These are phyloP conservation scores for Scutellaria baicalensis DNA, from an alignment of 257 asterid species.

Conservation along the genomic window DNA sequence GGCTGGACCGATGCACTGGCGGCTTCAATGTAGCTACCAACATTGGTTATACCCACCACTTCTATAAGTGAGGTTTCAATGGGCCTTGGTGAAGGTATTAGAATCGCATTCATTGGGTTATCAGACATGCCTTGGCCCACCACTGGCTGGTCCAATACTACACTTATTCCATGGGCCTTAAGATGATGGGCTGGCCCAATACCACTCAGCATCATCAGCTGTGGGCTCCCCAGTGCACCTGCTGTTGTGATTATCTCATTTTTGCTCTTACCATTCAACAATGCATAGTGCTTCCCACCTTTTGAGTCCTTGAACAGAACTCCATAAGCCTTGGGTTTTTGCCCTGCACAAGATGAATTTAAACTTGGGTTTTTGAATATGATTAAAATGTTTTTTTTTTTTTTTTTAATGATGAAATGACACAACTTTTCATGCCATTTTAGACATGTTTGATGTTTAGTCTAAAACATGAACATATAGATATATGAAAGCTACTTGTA, in stretches of 20 bases:
- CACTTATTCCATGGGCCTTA: slow-evolving; percentile 1
- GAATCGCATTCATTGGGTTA: slow-evolving; percentile 63
- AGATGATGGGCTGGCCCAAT: slow-evolving; percentile 36
- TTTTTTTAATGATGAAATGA: too few relatives aligned
- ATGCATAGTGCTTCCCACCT: slow-evolving; percentile 45
- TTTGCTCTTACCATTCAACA: slow-evolving; percentile 25
- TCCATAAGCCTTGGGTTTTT: slow-evolving; percentile 47
- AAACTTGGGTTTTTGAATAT: too few relatives aligned
- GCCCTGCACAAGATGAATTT: slow-evolving; percentile 15
- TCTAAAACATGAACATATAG: too few relatives aligned
- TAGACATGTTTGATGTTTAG: too few relatives aligned
- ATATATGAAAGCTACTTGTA: too few relatives aligned
- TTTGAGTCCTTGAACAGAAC: slow-evolving; percentile 43
- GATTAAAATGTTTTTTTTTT: too few relatives aligned
- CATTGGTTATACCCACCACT: slow-evolving; percentile 57
- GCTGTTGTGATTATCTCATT: slow-evolving; percentile 61
- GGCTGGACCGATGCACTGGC: slow-evolving; percentile 53
- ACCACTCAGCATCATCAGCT: slow-evolving; percentile 66
- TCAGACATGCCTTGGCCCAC: slow-evolving; percentile 83
- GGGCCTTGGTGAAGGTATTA: slow-evolving; percentile 58
- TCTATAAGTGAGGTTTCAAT: slow-evolving; percentile 55
- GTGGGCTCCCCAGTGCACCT: slow-evolving; percentile 92
- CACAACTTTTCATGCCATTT: too few relatives aligned
- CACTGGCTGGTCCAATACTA: slow-evolving; percentile 35
- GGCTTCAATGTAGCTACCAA: slow-evolving; percentile 64